Evolutionary conservation across 2,329 filamentous ascomycete genomes (phyloP).

Genomic region (Scedosporium minutisporum): DNA sequence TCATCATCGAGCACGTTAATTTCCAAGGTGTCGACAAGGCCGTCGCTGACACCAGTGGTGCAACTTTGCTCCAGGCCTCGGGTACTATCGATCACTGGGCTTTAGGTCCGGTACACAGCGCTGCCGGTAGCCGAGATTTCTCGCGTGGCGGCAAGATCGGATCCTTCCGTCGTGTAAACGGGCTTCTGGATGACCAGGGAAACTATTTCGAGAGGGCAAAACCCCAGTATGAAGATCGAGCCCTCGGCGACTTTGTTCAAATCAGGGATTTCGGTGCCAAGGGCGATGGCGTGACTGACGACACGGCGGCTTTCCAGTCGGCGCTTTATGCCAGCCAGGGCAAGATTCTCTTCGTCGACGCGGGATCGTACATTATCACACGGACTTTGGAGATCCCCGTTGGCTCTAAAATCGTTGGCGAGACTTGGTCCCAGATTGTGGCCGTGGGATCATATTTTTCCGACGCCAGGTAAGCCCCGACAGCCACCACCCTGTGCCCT

Average conservation of each 20-base stretch:
- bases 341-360: constrained; percentile 34
- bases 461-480: constrained; percentile 7
- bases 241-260: constrained; percentile 11
- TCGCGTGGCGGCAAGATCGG: constrained; percentile 8
- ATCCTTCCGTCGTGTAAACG: neutral
- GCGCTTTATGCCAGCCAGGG: constrained; percentile 27
- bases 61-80: constrained; percentile 2
- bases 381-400: constrained; percentile 23
- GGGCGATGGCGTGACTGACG: constrained; percentile 45
- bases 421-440: constrained; percentile 21
- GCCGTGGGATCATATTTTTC: constrained; percentile 13
- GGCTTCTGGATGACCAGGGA: constrained; percentile 4
- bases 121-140: constrained; percentile 3
- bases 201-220: constrained; percentile 40
- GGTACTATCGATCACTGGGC: constrained; percentile 10
- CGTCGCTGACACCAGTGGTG: constrained; percentile 11
- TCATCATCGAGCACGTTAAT: constrained; percentile 46
- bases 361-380: constrained; percentile 31
- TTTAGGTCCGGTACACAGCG: constrained; percentile 12
- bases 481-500: neutral
- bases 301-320: constrained; percentile 39
- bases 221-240: constrained; percentile 36
- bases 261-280: constrained; percentile 21
- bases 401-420: constrained; percentile 25
- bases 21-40: constrained; percentile 25